phyloP scores from a whole-genome alignment of 2,329 filamentous ascomycete genomes.

The Tolypocladium sp. region DNA sequence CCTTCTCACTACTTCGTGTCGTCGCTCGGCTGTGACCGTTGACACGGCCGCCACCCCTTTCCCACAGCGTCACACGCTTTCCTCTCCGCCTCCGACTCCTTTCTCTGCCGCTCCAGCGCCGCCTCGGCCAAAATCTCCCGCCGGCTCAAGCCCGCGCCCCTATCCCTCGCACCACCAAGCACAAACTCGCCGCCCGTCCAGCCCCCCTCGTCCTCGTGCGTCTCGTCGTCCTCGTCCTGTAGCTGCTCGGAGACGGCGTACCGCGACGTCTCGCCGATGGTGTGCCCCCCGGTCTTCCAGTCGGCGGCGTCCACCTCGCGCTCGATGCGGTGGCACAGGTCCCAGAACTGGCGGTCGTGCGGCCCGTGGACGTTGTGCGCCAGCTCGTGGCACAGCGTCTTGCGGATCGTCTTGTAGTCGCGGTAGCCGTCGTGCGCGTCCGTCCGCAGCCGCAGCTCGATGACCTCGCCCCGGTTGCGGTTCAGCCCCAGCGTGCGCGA shows the following conservation, averaged over 20 bases:
- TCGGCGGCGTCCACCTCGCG: slow-evolving; percentile 73
- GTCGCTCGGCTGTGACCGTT: slow-evolving; percentile 12
- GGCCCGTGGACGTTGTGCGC: slow-evolving; percentile 82
- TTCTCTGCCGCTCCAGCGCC: slow-evolving; percentile 24
- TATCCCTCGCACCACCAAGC: slow-evolving; percentile 46
- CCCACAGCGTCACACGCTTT: slow-evolving; percentile 20
- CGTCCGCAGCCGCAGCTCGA: slow-evolving; percentile 83
- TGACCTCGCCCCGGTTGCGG: slow-evolving; percentile 77
- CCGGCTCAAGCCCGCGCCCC: slow-evolving; percentile 45
- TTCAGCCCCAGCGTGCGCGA: slow-evolving; percentile 79
- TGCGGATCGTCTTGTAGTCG: slow-evolving; percentile 84
- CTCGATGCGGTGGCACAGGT: slow-evolving; percentile 79
- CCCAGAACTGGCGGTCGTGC: slow-evolving; percentile 86
- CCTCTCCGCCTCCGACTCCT: slow-evolving; percentile 20
- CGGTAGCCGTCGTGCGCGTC: slow-evolving; percentile 91
- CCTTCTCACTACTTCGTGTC: slow-evolving; percentile 12
- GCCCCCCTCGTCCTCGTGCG: slow-evolving; percentile 59
- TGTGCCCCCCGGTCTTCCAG: slow-evolving; percentile 63
- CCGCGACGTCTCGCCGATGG: slow-evolving; percentile 54
- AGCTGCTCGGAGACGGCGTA: slow-evolving; percentile 41
- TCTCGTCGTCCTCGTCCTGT: slow-evolving; percentile 39
- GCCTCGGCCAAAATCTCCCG: slow-evolving; percentile 63
- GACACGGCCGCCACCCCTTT: slow-evolving; percentile 18
- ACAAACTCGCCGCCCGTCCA: slow-evolving; percentile 77
- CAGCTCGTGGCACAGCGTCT: slow-evolving; percentile 90